Percentiles rank a stretch among this genome's conserved stretches.
These are phyloP conservation scores for Lizonia empirigonia DNA, from an alignment of 2,329 filamentous ascomycete species.

Conservation along the genomic window DNA sequence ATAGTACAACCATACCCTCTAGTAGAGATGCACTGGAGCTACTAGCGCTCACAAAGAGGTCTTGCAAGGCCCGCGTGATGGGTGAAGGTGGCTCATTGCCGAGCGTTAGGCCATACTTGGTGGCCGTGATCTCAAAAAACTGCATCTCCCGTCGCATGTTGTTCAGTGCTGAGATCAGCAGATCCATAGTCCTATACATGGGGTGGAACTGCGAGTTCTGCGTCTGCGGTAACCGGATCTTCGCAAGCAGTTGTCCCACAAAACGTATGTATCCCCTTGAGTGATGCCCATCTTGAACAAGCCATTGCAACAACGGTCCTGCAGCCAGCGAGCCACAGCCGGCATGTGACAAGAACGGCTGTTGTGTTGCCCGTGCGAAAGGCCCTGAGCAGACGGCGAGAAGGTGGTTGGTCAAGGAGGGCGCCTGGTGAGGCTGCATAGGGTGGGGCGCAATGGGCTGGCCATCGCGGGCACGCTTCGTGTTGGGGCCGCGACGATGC, in stretches of 20 bases:
- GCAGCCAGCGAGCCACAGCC: constrained; percentile 66
- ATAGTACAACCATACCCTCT: constrained; percentile 74
- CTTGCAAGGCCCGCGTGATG: constrained; percentile 61
- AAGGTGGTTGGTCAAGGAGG: constrained; percentile 64
- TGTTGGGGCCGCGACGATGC: constrained; percentile 51
- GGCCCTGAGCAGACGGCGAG: constrained; percentile 55
- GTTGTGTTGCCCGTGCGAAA: constrained; percentile 65
- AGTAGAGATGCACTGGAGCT: constrained; percentile 60
- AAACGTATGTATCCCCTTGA: constrained; percentile 73
- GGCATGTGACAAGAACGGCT: constrained; percentile 69
- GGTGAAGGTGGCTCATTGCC: constrained; percentile 51
- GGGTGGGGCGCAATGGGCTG: constrained; percentile 43
- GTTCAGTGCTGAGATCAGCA: constrained; percentile 67
- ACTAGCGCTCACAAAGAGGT: constrained; percentile 64
- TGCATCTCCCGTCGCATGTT: constrained; percentile 70
- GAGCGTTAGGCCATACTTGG: constrained; percentile 63
- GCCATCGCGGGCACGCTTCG: constrained; percentile 47
- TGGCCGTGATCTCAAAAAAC: constrained; percentile 70
- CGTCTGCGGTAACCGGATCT: constrained; percentile 61
- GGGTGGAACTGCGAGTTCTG: constrained; percentile 52
- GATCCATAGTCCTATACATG: constrained; percentile 64
- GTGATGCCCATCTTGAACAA: constrained; percentile 74
- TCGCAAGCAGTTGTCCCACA: constrained; percentile 66
- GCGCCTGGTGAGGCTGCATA: constrained; percentile 33
- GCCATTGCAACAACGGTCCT: constrained; percentile 65